Evolutionary conservation across 768 basidiomycete genomes (phyloP).

Genomic region (Termitomyces heimii): DNA sequence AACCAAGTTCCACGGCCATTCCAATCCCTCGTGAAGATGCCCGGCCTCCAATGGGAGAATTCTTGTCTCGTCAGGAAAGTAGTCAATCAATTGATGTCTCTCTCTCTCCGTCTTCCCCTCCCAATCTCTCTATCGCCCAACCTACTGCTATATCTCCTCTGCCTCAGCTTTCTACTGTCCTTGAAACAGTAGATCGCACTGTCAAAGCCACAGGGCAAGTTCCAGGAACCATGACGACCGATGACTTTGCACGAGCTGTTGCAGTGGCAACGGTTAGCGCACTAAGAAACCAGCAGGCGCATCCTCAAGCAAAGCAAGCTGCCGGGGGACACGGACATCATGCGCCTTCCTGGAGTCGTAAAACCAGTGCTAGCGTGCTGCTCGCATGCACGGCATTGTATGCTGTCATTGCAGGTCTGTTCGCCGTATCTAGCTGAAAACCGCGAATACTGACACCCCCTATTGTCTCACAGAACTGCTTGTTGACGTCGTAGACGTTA

Average conservation of each 20-base stretch:
- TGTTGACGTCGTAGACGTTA: conserved; percentile 92
- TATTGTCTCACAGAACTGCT: conserved; percentile 65
- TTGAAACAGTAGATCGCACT: conserved; percentile 76
- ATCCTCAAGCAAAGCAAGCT: conserved; percentile 38
- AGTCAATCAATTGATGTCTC: conserved; percentile 4
- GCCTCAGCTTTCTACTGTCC: conserved; percentile 50
- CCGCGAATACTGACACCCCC: not conserved
- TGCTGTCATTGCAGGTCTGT: conserved; percentile 90
- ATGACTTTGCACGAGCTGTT: conserved; percentile 91
- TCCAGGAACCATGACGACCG: conserved; percentile 65
- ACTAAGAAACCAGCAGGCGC: conserved; percentile 72
- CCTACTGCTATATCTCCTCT: conserved; percentile 37
- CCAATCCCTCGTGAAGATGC: conserved; percentile 17
- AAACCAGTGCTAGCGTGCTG: conserved; percentile 84
- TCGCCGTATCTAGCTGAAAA: not conserved
- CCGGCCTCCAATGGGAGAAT: conserved; percentile 2
- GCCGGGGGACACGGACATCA: conserved; percentile 78
- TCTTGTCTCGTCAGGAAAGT: conserved; percentile 2
- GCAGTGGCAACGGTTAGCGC: conserved; percentile 93
- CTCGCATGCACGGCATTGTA: conserved; percentile 88
- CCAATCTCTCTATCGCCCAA: conserved; percentile 55
- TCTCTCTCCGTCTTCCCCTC: conserved; percentile 36
- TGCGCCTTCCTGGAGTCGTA: conserved; percentile 93
- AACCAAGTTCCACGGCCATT: conserved; percentile 31
- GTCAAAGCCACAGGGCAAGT: conserved; percentile 58